Evolutionary conservation across 768 basidiomycete species (phyloP), one percentile per base, ranked within the genome.

Genomic region (Pleurotus djamor): DNA sequence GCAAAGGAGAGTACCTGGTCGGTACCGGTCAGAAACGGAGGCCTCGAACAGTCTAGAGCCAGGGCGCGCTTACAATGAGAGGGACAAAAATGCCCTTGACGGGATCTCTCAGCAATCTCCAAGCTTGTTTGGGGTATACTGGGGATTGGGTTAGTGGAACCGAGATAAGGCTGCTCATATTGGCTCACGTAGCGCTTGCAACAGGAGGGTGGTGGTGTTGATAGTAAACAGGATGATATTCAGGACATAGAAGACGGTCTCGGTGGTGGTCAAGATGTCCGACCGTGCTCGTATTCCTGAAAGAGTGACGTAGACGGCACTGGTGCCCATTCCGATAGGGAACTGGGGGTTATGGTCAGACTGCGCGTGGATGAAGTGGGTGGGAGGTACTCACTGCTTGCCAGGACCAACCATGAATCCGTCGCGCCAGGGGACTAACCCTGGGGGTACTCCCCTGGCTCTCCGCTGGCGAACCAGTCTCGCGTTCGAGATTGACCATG

Each of bases 291-390:
- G 75, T 34, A 79, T 52, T 32, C 76, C 77, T 4, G 76, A 75
- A 32, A 82, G 67, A 8, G 77, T 76, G n/a, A 80, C 74, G 65
- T 80, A 79, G 54, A 82, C 80, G 5, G 79, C 78, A 48, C 79
- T 76, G 4, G 78, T 81, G 44, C 79, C 79, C 77, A 80, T 80
- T 35, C 79, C 79, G 45, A 82, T 74, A 0, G 79, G 78, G 63
- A 80, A 81, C 79, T 80, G 55, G 1, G n/a, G 51, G n/a, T n/a
- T 7, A 12, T 21, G 36, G 34, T 47, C 21, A 12, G 50, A 8
- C n/a, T 7, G 35, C 9, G 7, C 14, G 33, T 41, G 38, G 38
- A 16, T 38, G 13, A 33, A 4, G 33, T 47, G 34, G 33, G n/a
- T 16, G 16, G 13, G 16, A 32, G 32, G 47, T 10, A 72, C 78